These are phyloP conservation scores for Reutealis trisperma DNA, from an alignment of 345 rosid genomes.

Conservation along the genomic window DNA sequence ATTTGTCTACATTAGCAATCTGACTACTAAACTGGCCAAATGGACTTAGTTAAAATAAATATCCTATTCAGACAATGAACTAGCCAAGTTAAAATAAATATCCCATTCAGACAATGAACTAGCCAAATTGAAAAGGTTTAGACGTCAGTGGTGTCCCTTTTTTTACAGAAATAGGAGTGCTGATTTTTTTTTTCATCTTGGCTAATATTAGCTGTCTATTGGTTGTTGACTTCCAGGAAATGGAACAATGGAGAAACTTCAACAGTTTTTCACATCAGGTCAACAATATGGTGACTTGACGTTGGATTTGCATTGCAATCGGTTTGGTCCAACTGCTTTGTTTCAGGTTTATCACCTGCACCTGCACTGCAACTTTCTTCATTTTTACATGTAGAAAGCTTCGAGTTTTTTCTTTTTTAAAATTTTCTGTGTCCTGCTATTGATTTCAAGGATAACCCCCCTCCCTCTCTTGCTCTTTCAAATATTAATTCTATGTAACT, in stretches of 20 bases:
- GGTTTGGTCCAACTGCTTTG: slow-evolving; percentile 89
- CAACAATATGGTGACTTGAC: slow-evolving; percentile 78
- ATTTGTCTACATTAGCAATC: too few relatives aligned
- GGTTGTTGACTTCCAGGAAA: slow-evolving; percentile 62
- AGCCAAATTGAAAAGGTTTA: too few relatives aligned
- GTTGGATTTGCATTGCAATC: slow-evolving; percentile 95
- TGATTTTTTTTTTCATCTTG: neutral
- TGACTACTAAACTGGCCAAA: too few relatives aligned
- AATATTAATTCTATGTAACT: neutral
- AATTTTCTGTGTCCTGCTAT: neutral
- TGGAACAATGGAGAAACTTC: slow-evolving; percentile 91
- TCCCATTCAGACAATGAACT: too few relatives aligned
- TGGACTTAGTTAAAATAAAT: too few relatives aligned
- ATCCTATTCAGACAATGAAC: too few relatives aligned
- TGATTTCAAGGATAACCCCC: neutral
- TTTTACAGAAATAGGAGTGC: neutral
- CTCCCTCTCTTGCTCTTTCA: neutral
- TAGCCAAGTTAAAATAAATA: too few relatives aligned
- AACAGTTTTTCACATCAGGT: slow-evolving; percentile 62
- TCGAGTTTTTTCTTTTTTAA: neutral
- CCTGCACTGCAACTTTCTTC: neutral
- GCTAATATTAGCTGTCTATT: slow-evolving; percentile 20
- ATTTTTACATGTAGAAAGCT: neutral
- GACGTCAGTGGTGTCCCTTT: too few relatives aligned
- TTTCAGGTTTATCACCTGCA: slow-evolving; percentile 61